phyloP scores from a whole-genome alignment of 768 basidiomycete species.

The Scleroderma bovista region DNA sequence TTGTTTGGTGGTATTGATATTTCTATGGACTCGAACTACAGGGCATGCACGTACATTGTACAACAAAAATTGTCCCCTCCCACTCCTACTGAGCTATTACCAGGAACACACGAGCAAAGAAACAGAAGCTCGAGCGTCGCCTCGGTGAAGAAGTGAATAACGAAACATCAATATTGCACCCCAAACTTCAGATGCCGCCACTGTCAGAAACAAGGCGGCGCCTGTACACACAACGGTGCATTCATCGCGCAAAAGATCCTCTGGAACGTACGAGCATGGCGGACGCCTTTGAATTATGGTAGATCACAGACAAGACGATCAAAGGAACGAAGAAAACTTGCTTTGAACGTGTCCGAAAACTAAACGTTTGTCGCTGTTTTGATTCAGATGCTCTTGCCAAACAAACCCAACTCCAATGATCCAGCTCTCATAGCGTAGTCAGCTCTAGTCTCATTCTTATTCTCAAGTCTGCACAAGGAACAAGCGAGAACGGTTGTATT shows the following conservation, averaged over 20 bases:
- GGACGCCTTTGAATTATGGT: too few species aligned
- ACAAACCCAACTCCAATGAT: too few species aligned
- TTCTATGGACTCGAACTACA: slow-evolving; percentile 6
- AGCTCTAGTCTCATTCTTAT: too few species aligned
- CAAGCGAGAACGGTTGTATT: too few species aligned
- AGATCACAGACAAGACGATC: too few species aligned
- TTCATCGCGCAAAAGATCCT: not conserved
- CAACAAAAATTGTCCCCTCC: not conserved
- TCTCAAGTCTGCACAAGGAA: too few species aligned
- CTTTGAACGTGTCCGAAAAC: too few species aligned
- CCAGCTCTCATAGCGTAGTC: too few species aligned
- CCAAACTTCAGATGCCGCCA: slow-evolving; percentile 3
- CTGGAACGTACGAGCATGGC: too few species aligned
- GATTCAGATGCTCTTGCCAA: too few species aligned
- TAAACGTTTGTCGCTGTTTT: too few species aligned
- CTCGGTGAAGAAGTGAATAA: not conserved
- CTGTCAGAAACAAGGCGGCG: not conserved
- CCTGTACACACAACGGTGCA: slow-evolving; percentile 3
- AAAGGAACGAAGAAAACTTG: too few species aligned
- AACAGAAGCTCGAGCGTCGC: not conserved
- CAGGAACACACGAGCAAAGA: not conserved
- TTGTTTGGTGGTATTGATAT: slow-evolving; percentile 12
- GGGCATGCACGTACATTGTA: slow-evolving; percentile 16
- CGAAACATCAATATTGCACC: not conserved
- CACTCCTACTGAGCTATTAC: not conserved